Evolutionary conservation across 208 protist species (phyloP), one percentile per base, ranked within the genome.

Genomic region (Wallacemonas sp.): DNA sequence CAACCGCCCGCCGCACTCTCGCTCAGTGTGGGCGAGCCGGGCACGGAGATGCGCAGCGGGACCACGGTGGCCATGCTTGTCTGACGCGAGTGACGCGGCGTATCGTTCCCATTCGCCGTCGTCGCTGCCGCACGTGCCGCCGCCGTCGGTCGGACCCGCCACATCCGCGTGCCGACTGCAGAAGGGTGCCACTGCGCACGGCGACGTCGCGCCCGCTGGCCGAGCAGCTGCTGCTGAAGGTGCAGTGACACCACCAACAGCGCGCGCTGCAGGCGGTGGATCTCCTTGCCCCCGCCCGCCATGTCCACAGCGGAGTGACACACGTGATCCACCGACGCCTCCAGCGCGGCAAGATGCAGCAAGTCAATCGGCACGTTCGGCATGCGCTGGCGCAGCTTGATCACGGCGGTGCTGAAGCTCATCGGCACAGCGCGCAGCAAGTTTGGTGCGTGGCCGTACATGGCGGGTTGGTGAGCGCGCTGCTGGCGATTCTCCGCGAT

Each of bases 221-320:
- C 39, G 6, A 63, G 65, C 19, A 71, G 55, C 27, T 74, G 62
- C 56, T 71, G 65, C 54, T 71, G 72, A 30, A 79, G 61, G 0
- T 68, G 68, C 2, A 58, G 72, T n/a, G 72, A 72, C 14, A 79
- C 78, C n/a, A 78, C 65, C 41, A 83, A 43, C 11, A 83, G 66
- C 32, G 69, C 72, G 23, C 63, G 68, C 58, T 83, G 77, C 65
- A 78, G 64, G 44, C 29, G 62, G 26, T 6, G 60, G 23, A 29
- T 49, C 32, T 71, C 64, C 43, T 74, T 61, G 0, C 52, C 65
- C 14, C 23, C 32, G 23, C 14, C 36, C 23, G 39, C 48, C 33
- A 65, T 54, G 12, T 61, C 57, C 12, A 69, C 46, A 4, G 23
- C 48, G 3, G 48, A 26, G 27, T 16, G 36, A 26, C 61, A 77